Conservation (phyloP, 108 stramenopile species). For the Pinguiococcus pyrenoidosus region DNA sequence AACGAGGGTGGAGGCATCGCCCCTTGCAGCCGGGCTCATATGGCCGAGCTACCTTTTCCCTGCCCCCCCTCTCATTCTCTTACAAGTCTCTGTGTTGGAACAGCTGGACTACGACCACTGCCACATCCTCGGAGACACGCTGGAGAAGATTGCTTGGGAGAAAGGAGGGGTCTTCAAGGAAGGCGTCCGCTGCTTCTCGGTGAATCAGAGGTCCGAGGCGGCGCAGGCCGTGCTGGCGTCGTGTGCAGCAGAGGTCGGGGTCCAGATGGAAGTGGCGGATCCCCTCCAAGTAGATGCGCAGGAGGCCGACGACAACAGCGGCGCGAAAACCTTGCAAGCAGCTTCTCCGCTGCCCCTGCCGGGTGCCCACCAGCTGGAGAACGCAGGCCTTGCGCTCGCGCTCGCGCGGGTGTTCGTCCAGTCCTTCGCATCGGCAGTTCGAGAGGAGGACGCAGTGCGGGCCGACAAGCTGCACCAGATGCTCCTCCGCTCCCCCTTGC, state of each 20-base stretch:
- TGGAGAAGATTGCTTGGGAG: slow-evolving; percentile 81
- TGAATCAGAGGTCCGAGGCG: slow-evolving; percentile 16
- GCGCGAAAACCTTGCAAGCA: no score
- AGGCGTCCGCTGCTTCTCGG: slow-evolving; percentile 10
- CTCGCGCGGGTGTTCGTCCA: not conserved
- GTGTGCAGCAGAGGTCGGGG: not conserved
- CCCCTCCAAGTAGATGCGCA: not conserved
- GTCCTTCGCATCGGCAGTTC: not conserved
- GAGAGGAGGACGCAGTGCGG: no score
- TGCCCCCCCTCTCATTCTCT: no score
- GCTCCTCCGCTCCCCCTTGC: no score
- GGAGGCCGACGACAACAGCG: not conserved
- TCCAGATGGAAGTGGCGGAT: slow-evolving; percentile 5
- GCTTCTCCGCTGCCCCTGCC: slow-evolving; percentile 16
- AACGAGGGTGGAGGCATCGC: no score
- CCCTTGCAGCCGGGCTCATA: no score
- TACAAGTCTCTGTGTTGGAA: slow-evolving; percentile 27
- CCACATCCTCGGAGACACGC: slow-evolving; percentile 61
- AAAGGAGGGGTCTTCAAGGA: slow-evolving; percentile 71
- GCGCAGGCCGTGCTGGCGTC: not conserved
- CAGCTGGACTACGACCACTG: slow-evolving; percentile 73
- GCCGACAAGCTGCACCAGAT: no score
- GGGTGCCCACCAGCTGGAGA: slow-evolving; percentile 13
- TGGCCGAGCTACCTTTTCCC: no score
- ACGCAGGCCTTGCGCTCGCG: slow-evolving; percentile 2